Base-by-base conservation (phyloP, 805 yeast species). In the Wickerhamomyces subpelliculosus region DNA sequence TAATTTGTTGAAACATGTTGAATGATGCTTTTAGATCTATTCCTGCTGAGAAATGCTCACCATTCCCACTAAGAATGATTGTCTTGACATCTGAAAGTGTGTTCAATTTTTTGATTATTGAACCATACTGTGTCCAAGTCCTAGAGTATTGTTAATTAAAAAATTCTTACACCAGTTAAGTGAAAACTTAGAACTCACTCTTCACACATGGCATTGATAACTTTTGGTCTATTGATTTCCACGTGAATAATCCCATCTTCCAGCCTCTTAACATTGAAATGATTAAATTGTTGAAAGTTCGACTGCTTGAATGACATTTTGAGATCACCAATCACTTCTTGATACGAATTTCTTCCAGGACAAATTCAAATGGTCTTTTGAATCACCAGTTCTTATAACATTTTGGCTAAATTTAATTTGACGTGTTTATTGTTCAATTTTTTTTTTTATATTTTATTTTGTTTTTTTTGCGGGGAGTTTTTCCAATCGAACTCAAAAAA, bases 41-140 rank as follows among this genome's bases (percentile, higher is more conserved):
- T 0, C 94, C 94, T 4, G 85, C 66, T 21, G 78, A 65, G 50
- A 84, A 79, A 12, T 80, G 67, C 19, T 59, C 59, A 8, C 82
- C 82, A 2, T 54, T 62, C 0, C 80, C 78, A 1, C 78, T 70
- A 1, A 84, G 62, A 8, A 84, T 67, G 23, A 81, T 72, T 8
- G 69, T 75, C 19, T 73, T 70, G 20, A 78, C 70, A 1, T 58
- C 60, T 3, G 68, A 57, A 34, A 67, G 70, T 4, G 45, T 36
- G 34, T 72, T 76, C 19, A 84, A 61, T 30, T 48, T 44, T 16
- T 56, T 49, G 41, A 84, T 65, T 8, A 80, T 58, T 5, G 58
- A 61, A 34, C 68, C 62, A 52, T 72, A 81, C 42, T 80, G 78
- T 18, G 62, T 56, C 80, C 84, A 83, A 14, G 79, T 70, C 24